Evolutionary conservation across 768 basidiomycete genomes (phyloP), one percentile per base, ranked within the genome.

Genomic region (Basidioascus undulatus): DNA sequence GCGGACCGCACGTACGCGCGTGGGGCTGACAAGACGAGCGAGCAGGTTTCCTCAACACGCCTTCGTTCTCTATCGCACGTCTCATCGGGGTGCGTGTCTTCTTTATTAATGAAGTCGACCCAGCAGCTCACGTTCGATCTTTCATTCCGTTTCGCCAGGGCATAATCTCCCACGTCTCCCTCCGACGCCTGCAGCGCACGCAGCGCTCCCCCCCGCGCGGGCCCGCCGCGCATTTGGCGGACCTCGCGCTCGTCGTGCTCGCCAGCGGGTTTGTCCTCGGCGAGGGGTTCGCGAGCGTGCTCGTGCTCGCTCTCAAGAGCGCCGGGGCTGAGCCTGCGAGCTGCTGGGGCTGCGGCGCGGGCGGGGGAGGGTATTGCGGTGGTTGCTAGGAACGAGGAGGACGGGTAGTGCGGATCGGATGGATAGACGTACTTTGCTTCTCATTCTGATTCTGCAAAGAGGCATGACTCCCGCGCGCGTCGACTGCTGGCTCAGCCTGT

Each of bases 181-280:
- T 74, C 51, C 67, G 70, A 45, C 49, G 50, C 30, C 66, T 60
- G 40, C 20, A 60, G 63, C 28, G 59, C 62, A 51, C 62, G 51
- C 6, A 44, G 50, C 12, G 45, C 55, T 6, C 47, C 48, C 53
- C 12, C 56, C 48, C 2, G 41, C 52, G 13, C 31, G 51, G 32
- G 54, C 19, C 23, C 10, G 27, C 38, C 25, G 32, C 15, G 45
- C 47, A 44, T 26, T 45, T 47, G 30, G 39, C 42, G 15, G 31
- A 47, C 44, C 80, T 84, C 43, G 62, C 69, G 25, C 60, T 87
- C 27, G 76, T 96, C 51, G 71, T 94, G 20, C 64, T 89, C 31
- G 89, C 87, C 6, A 83, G 79, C 56, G 89, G 89, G 3, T 92
- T 96, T 55, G 87, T 96, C 20, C 63, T 96, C 15, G 89, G 89